Percentiles rank a stretch among this genome's conserved stretches.
Conservation (phyloP, 2,329 filamentous ascomycete species). For the Westerdykella sp. region DNA sequence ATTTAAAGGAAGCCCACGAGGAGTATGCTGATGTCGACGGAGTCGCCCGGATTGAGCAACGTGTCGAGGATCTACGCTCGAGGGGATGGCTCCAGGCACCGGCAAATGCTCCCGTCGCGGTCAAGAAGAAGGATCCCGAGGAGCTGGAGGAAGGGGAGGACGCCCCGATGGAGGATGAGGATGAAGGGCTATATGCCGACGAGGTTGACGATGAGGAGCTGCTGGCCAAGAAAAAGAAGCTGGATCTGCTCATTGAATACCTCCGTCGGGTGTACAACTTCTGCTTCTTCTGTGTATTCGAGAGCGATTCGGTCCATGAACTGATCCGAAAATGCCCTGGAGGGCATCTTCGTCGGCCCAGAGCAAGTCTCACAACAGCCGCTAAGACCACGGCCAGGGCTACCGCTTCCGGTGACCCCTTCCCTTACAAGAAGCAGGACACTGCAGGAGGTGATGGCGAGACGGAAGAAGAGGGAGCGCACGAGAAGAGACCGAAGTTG, state of each 20-base stretch:
- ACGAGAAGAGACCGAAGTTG: constrained; percentile 59
- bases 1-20: constrained; percentile 64
- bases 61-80: constrained; percentile 71
- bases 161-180: constrained; percentile 54
- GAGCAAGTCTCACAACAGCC: constrained; percentile 73
- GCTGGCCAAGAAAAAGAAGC: constrained; percentile 88
- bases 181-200: constrained; percentile 60
- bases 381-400: constrained; percentile 81
- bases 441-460: constrained; percentile 60
- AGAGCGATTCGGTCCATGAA: constrained; percentile 95
- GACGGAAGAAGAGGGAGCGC: constrained; percentile 57
- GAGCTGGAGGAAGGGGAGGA: constrained; percentile 72
- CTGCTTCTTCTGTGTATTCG: constrained; percentile 99
- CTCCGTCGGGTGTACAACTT: constrained; percentile 95
- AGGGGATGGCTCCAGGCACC: constrained; percentile 71
- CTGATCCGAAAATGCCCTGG: constrained; percentile 92
- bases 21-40: constrained; percentile 50
- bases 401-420: constrained; percentile 73
- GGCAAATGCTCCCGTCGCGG: constrained; percentile 45
- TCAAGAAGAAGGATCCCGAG: constrained; percentile 57
- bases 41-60: constrained; percentile 73
- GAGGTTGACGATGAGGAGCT: constrained; percentile 88
- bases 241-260: constrained; percentile 94
- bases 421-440: constrained; percentile 74
- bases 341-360: constrained; percentile 88